These are phyloP conservation scores for Oryza punctata DNA, from an alignment of 176 grass and related monocot species.

Conservation along the genomic window DNA sequence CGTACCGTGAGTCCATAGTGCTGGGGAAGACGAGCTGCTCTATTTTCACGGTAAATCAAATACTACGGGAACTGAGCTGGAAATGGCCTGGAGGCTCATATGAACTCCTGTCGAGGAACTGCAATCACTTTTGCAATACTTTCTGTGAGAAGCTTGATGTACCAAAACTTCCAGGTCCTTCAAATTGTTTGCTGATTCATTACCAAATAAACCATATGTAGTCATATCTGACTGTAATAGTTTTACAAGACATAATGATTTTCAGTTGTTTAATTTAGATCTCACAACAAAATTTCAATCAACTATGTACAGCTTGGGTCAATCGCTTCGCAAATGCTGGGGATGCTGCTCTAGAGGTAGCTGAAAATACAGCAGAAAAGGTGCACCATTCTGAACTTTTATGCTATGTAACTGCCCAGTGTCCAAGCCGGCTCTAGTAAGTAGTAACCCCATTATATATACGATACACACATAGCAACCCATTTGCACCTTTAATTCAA, in stretches of 20 bases:
- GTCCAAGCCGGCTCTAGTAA: background rate
- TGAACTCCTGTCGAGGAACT: constrained; percentile 64
- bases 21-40: constrained; percentile 60
- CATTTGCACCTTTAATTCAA: background rate
- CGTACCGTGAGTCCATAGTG: constrained; percentile 54
- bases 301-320: constrained; percentile 48
- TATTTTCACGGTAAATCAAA: constrained; percentile 51
- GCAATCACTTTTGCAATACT: constrained; percentile 66
- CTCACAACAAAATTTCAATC: background rate
- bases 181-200: background rate
- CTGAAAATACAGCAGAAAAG: constrained; percentile 56
- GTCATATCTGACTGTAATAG: background rate
- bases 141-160: constrained; percentile 59
- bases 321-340: constrained; percentile 70
- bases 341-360: constrained; percentile 64
- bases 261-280: background rate
- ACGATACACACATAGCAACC: background rate
- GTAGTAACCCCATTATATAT: background rate
- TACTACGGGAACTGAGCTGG: constrained; percentile 47
- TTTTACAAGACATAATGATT: constrained; percentile 8
- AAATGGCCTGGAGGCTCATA: constrained; percentile 62
- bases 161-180: constrained; percentile 57
- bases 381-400: constrained; percentile 31
- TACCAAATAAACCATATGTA: background rate
- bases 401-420: background rate